Evolutionary conservation across 805 yeast genomes (phyloP).

Genomic region (Blastobotrys muscicola): DNA sequence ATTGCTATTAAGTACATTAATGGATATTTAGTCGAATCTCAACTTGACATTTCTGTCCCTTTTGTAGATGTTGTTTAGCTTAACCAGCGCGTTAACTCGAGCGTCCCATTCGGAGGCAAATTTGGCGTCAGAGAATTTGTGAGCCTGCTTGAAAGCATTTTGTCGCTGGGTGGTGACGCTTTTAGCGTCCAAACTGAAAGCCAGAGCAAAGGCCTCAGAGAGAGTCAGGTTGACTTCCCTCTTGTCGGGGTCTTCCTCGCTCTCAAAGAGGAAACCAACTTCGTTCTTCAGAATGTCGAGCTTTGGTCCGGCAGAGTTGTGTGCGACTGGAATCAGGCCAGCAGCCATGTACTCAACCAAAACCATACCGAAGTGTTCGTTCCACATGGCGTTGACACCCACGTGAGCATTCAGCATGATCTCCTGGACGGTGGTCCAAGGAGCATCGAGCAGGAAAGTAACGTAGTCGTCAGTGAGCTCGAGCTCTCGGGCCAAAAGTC

Average conservation of each 20-base stretch:
- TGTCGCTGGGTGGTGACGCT: slow-evolving; percentile 35
- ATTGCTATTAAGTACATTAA: not conserved
- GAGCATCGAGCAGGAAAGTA: slow-evolving; percentile 62
- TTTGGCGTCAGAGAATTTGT: slow-evolving; percentile 51
- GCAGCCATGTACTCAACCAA: slow-evolving; percentile 86
- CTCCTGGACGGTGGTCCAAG: slow-evolving; percentile 50
- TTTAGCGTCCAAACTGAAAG: slow-evolving; percentile 31
- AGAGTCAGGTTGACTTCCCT: slow-evolving; percentile 29
- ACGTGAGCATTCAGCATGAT: slow-evolving; percentile 48
- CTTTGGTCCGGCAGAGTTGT: slow-evolving; percentile 92
- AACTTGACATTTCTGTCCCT: not conserved
- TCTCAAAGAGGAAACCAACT: slow-evolving; percentile 78
- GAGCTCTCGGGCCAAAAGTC: slow-evolving; percentile 34
- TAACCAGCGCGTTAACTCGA: slow-evolving; percentile 16
- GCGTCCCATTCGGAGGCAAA: slow-evolving; percentile 48
- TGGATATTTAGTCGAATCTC: not conserved
- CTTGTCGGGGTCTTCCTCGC: slow-evolving; percentile 48
- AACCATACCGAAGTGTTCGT: slow-evolving; percentile 97
- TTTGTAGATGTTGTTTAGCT: slow-evolving; percentile 14
- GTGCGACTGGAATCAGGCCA: slow-evolving; percentile 82
- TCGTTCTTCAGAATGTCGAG: slow-evolving; percentile 50
- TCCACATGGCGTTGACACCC: slow-evolving; percentile 98
- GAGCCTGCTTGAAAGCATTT: slow-evolving; percentile 33
- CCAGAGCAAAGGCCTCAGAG: slow-evolving; percentile 37
- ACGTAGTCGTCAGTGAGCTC: slow-evolving; percentile 34